phyloP scores from a whole-genome alignment of 2,329 filamentous ascomycete genomes.

The Calonectria hawksworthii region DNA sequence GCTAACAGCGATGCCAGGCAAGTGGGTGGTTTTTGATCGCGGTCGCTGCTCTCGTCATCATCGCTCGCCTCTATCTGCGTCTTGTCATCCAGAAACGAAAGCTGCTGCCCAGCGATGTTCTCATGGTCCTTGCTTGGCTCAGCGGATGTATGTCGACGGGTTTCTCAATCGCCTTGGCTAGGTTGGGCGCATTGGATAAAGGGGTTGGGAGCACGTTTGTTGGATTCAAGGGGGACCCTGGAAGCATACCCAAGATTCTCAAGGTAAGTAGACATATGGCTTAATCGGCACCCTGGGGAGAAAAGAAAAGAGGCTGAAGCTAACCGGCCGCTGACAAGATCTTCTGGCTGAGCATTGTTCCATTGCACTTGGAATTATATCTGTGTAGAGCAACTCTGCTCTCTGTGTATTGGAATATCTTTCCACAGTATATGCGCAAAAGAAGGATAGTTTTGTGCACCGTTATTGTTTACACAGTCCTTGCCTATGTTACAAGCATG shows the following conservation, averaged over 20 bases:
- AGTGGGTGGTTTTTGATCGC: slow-evolving; percentile 31
- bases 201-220: neutral
- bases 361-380: neutral
- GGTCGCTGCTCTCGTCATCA: slow-evolving; percentile 25
- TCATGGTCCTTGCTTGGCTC: slow-evolving; percentile 27
- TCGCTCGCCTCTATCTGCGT: slow-evolving; percentile 34
- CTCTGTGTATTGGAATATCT: neutral
- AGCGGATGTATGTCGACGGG: neutral
- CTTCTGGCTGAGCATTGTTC: neutral
- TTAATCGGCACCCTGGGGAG: too few relatives aligned
- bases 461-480: neutral
- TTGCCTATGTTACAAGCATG: neutral
- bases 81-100: slow-evolving; percentile 31
- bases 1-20: slow-evolving; percentile 16
- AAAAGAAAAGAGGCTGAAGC: neutral
- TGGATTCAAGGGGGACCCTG: neutral
- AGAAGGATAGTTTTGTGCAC: neutral
- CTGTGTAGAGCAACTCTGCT: neutral
- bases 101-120: slow-evolving; percentile 18
- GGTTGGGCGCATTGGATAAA: neutral
- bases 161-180: neutral
- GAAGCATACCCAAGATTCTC: neutral
- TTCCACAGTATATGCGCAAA: neutral
- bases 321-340: neutral
- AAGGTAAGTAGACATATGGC: neutral